phyloP scores from a whole-genome alignment of 2,329 filamentous ascomycete species.

The Hymenoscyphus linearis region DNA sequence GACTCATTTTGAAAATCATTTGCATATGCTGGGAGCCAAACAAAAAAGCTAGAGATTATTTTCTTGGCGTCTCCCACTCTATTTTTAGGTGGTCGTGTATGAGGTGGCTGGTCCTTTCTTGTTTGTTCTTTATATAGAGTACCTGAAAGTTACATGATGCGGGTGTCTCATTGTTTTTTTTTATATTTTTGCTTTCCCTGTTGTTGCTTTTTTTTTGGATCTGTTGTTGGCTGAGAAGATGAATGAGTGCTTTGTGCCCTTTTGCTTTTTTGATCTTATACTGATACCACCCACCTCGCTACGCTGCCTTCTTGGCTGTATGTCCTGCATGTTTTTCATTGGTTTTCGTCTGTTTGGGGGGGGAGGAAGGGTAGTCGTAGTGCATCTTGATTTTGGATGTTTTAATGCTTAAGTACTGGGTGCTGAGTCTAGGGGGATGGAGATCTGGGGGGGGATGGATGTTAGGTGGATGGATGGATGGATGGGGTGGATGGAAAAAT shows the following conservation, averaged over 20 bases:
- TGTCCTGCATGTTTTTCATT: neutral
- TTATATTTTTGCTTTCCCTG: neutral
- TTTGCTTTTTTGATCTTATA: slow-evolving; percentile 6
- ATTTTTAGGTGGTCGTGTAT: neutral
- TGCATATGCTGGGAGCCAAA: neutral
- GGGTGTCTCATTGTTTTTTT: neutral
- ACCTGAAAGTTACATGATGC: neutral
- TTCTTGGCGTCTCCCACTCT: neutral
- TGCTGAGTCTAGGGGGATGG: too few species aligned
- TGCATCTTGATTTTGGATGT: too few species aligned
- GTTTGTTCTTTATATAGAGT: neutral
- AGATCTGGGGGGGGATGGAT: too few species aligned
- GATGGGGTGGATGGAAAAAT: too few species aligned
- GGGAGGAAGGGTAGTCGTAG: too few species aligned
- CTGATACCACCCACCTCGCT: slow-evolving; percentile 4
- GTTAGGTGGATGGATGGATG: too few species aligned
- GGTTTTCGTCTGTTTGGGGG: neutral
- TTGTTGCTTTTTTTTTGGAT: neutral
- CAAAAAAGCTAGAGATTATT: neutral
- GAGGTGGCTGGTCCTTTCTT: neutral
- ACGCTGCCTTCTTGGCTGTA: slow-evolving; percentile 1
- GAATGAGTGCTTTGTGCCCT: neutral
- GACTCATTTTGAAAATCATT: neutral
- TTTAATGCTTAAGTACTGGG: slow-evolving; percentile 6
- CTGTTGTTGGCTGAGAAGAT: neutral